Evolutionary conservation across 176 grass and related monocot genomes (phyloP).

Genomic region (Panicum miliaceum): DNA sequence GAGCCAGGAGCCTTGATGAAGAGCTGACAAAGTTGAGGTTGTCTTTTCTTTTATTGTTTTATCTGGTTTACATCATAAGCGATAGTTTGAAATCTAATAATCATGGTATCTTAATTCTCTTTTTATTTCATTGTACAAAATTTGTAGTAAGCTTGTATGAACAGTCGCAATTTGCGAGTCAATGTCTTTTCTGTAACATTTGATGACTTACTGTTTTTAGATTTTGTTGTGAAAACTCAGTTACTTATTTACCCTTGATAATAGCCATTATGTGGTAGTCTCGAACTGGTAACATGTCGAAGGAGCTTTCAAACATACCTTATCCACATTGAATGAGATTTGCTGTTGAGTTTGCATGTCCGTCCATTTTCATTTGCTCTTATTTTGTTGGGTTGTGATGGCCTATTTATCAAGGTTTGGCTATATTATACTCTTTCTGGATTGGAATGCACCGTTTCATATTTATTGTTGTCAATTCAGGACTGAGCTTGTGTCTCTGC

Average conservation of each 20-base stretch:
- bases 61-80: not conserved
- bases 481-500: slow-evolving; percentile 54
- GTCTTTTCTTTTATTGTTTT: not conserved
- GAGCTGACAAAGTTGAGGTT: slow-evolving; percentile 78
- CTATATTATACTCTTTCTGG: not conserved
- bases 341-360: not conserved
- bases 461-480: slow-evolving; percentile 53
- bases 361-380: not conserved
- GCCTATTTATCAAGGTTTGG: slow-evolving; percentile 24
- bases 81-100: not conserved
- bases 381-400: slow-evolving; percentile 20
- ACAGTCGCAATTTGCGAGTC: slow-evolving; percentile 9
- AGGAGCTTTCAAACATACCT: not conserved
- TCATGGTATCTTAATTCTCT: slow-evolving; percentile 13
- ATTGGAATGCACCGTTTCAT: slow-evolving; percentile 4
- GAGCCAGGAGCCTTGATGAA: slow-evolving; percentile 79
- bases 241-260: not conserved
- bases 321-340: not conserved
- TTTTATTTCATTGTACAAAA: slow-evolving; percentile 26
- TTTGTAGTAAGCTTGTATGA: not conserved
- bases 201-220: not conserved
- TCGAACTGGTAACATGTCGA: not conserved
- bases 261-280: not conserved
- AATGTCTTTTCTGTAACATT: not conserved
- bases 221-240: slow-evolving; percentile 3